Conservation (phyloP, 352 stramenopile species). For the Phytophthora capsici region DNA sequence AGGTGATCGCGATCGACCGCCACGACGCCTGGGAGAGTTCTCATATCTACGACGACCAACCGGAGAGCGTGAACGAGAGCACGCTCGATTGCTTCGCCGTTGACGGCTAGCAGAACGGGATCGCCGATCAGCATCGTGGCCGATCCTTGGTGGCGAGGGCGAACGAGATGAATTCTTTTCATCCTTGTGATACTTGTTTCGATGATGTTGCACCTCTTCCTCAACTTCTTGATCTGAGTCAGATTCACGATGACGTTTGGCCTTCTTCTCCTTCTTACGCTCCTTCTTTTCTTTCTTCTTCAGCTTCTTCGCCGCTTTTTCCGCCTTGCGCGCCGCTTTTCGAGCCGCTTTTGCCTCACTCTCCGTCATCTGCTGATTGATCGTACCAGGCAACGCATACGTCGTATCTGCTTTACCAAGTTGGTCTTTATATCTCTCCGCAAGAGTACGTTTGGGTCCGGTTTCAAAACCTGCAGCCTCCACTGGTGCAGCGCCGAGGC, state of each 20-base stretch:
- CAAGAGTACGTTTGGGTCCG: conserved; percentile 70
- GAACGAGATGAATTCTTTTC: conserved; percentile 20
- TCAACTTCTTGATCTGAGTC: conserved; percentile 19
- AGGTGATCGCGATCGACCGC: conserved; percentile 19
- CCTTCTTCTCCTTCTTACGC: conserved; percentile 44
- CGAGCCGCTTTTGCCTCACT: conserved; percentile 57
- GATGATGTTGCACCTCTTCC: conserved; percentile 8
- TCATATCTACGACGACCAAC: conserved; percentile 19
- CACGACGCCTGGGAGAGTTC: conserved; percentile 7
- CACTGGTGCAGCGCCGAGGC: conserved; percentile 78
- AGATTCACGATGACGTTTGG: conserved; percentile 8
- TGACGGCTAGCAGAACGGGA: conserved; percentile 24
- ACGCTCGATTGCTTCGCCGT: conserved; percentile 10
- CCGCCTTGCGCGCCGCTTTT: conserved; percentile 60
- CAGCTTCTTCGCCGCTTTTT: conserved; percentile 72
- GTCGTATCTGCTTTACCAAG: conserved; percentile 64
- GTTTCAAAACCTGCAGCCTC: conserved; percentile 48
- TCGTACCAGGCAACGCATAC: conserved; percentile 64
- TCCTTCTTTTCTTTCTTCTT: conserved; percentile 78
- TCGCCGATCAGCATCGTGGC: background rate
- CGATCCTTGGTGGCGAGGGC: conserved; percentile 20
- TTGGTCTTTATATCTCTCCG: conserved; percentile 72
- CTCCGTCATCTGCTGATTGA: conserved; percentile 33
- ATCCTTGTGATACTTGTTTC: conserved; percentile 4
- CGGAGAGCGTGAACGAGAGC: conserved; percentile 33